Evolutionary conservation across 169 alveolate species (phyloP).

Genomic region (Plasmodium relictum): DNA sequence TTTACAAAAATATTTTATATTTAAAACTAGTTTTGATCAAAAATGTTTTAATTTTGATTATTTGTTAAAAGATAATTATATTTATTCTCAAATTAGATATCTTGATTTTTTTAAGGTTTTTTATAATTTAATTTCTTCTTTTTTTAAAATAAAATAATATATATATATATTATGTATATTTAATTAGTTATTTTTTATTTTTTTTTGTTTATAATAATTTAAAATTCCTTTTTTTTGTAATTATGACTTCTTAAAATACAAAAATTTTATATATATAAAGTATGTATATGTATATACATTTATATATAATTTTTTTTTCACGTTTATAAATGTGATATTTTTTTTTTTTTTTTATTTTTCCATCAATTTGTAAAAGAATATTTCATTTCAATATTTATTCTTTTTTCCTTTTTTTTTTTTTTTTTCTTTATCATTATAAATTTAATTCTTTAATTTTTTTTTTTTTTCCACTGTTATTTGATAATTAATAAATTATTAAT

Average conservation of each 20-base stretch:
- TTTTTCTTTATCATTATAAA: neutral
- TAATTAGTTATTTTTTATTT: neutral
- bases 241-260: neutral
- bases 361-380: constrained; percentile 14
- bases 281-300: neutral
- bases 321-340: neutral
- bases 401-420: neutral
- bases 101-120: constrained; percentile 34
- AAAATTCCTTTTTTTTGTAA: constrained; percentile 5
- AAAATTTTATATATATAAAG: too few species aligned
- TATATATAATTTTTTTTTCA: neutral
- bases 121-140: constrained; percentile 23
- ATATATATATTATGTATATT: constrained; percentile 1
- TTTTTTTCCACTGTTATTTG: constrained; percentile 40
- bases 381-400: neutral
- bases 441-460: constrained; percentile 17
- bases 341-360: constrained; percentile 9
- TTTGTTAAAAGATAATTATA: constrained; percentile 21
- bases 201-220: constrained; percentile 15
- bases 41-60: constrained; percentile 59
- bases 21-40: constrained; percentile 23
- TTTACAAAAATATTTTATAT: constrained; percentile 37
- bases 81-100: constrained; percentile 56
- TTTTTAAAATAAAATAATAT: constrained; percentile 26
- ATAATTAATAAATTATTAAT: constrained; percentile 46